These are phyloP conservation scores for Ormosia semicastrata DNA, from an alignment of 306 rosid genomes.

Conservation along the genomic window DNA sequence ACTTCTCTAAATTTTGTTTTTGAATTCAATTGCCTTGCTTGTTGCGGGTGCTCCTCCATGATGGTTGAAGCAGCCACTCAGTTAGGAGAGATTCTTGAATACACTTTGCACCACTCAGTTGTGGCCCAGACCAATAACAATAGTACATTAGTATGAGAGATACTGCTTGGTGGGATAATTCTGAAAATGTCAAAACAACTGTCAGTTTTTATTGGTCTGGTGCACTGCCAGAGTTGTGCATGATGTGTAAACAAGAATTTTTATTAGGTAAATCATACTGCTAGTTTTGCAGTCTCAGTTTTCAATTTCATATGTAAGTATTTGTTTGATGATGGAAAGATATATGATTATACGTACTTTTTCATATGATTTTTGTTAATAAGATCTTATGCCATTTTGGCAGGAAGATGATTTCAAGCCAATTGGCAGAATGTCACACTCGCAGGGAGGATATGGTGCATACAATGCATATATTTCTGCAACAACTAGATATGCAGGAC, in stretches of 20 bases:
- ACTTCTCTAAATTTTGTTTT: not conserved
- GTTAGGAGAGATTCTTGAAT: not conserved
- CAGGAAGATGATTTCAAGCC: constrained; percentile 97
- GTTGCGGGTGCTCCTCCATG: not conserved
- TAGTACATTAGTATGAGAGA: too few relatives aligned
- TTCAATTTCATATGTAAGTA: not conserved
- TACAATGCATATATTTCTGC: constrained; percentile 92
- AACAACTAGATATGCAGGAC: constrained; percentile 95
- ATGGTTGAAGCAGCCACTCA: not conserved
- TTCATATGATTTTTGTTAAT: not conserved
- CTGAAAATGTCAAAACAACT: not conserved
- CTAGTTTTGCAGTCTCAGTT: not conserved
- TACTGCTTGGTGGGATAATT: not conserved
- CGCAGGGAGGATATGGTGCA: constrained; percentile 95
- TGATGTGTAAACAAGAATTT: not conserved
- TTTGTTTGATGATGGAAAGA: not conserved
- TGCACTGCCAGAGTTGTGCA: not conserved
- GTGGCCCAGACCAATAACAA: not conserved
- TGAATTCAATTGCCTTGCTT: not conserved
- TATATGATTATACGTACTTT: not conserved
- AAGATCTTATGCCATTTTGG: constrained; percentile 30
- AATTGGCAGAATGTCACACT: constrained; percentile 58
- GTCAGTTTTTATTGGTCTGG: not conserved
- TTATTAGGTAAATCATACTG: not conserved
- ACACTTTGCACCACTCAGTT: not conserved